Percentiles rank a stretch among this genome's conserved stretches.
These are phyloP conservation scores for Fonsecaea monophora DNA, from an alignment of 2,329 filamentous ascomycete species.

Conservation along the genomic window DNA sequence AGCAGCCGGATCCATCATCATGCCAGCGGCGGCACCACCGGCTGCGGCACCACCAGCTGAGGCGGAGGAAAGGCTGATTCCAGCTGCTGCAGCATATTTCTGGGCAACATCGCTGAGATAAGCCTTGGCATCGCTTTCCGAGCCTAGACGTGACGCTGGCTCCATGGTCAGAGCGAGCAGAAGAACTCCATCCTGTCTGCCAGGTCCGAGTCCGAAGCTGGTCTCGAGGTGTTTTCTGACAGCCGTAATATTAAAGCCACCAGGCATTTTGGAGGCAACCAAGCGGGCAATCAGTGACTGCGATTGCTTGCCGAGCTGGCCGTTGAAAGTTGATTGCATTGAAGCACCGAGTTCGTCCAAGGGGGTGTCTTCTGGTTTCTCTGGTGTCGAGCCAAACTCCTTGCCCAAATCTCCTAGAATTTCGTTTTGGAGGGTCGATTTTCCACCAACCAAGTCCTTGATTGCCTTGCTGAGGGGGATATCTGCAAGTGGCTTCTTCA, in stretches of 20 bases:
- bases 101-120: constrained; percentile 88
- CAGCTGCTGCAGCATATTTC: constrained; percentile 84
- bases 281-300: constrained; percentile 90
- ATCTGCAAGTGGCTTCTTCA: constrained; percentile 91
- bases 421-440: constrained; percentile 98
- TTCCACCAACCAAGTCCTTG: constrained; percentile 97
- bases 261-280: constrained; percentile 99
- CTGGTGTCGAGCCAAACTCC: constrained; percentile 96
- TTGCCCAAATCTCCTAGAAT: constrained; percentile 97
- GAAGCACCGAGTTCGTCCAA: constrained; percentile 92
- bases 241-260: constrained; percentile 97
- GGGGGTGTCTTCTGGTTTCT: constrained; percentile 97
- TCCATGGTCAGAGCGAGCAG: constrained; percentile 92
- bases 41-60: constrained; percentile 73
- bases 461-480: constrained; percentile 95
- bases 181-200: constrained; percentile 89
- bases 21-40: constrained; percentile 72
- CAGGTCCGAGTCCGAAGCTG: constrained; percentile 84
- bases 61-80: constrained; percentile 80
- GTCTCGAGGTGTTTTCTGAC: constrained; percentile 95
- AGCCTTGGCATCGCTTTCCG: constrained; percentile 87
- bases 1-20: constrained; percentile 99
- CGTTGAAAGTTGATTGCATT: constrained; percentile 99
- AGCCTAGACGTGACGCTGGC: constrained; percentile 83
- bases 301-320: constrained; percentile 95